Evolutionary conservation across 805 yeast genomes (phyloP), one percentile per base, ranked within the genome.

Genomic region (Kodamaea nitidulidarum): DNA sequence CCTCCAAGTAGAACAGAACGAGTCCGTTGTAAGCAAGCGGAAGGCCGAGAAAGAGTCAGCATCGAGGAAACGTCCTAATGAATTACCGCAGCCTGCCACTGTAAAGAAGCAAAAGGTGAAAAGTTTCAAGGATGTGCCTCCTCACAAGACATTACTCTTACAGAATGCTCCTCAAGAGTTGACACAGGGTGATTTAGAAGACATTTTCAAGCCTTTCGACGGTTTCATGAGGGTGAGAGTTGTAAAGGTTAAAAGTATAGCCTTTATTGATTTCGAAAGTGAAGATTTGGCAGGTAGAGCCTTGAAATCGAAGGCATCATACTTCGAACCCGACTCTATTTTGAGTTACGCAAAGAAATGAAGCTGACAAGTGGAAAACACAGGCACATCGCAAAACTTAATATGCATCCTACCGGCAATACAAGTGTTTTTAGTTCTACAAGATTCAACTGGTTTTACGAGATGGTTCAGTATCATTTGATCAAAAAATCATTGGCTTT

Each of bases 221-320:
- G 96, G 95, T 0, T 82, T 83, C 45, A 60, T 75, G 9, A 85
- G 81, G 47, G 65, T 81, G 2, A 75, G 95, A 38, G 61, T 79
- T 26, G 88, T 91, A 18, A 69, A 73, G 2, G 75, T 80, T 4
- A 71, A 87, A 32, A 75, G 75, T 27, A 74, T 91, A 33, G 95
- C 93, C 8, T 84, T 91, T 58, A 73, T 91, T 3, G 97, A 91
- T 50, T 91, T 81, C 55, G 78, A 73, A 16, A 63, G 66, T 4
- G 82, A 78, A 15, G 52, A 58, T 2, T 59, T 66, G 28, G 82
- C 95, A 7, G 30, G 27, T 2, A 18, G 45, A 11, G 50, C 51
- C 7, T 29, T 16, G 3, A 40, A 12, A 21, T 2, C 40, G 4
- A 25, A 21, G 6, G 20, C 35, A 9, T 8, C 34, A 15, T 36